Conservation (phyloP, 2,329 filamentous ascomycete species). For the Fusarium solani-melongenae region DNA sequence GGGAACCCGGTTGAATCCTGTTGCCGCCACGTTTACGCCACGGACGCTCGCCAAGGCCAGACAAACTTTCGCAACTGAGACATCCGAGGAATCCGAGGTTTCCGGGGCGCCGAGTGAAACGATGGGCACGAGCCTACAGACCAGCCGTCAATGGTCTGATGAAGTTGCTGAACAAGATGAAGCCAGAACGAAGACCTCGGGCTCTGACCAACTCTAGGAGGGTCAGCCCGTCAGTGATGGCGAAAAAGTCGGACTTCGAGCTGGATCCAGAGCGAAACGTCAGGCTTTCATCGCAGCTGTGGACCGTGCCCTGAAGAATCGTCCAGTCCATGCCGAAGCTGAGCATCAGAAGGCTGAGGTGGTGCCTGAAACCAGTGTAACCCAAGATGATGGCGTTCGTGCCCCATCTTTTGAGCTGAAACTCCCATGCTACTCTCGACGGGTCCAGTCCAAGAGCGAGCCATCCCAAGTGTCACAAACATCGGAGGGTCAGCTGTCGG, state of each 20-base stretch:
- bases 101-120: conserved; percentile 10
- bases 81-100: conserved; percentile 22
- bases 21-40: conserved; percentile 66
- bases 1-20: conserved; percentile 66
- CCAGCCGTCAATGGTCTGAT: conserved; percentile 45
- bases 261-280: conserved; percentile 21
- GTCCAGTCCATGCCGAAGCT: not conserved
- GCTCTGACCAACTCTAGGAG: conserved; percentile 15
- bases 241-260: not conserved
- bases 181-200: not conserved
- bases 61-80: conserved; percentile 14
- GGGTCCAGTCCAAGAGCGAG: conserved; percentile 61
- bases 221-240: conserved; percentile 1
- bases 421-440: conserved; percentile 55
- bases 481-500: conserved; percentile 31
- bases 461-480: conserved; percentile 46
- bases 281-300: conserved; percentile 36
- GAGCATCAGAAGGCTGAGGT: conserved; percentile 38
- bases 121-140: conserved; percentile 20
- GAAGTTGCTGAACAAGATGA: conserved; percentile 43
- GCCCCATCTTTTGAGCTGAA: conserved; percentile 41
- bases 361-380: conserved; percentile 28
- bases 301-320: conserved; percentile 32
- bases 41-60: conserved; percentile 43
- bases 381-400: conserved; percentile 28